A percentile compares a stretch with the other conserved stretches of the same genome.
These are phyloP conservation scores for Anisodus acutangulus DNA, from an alignment of 257 asterid genomes.

Conservation along the genomic window DNA sequence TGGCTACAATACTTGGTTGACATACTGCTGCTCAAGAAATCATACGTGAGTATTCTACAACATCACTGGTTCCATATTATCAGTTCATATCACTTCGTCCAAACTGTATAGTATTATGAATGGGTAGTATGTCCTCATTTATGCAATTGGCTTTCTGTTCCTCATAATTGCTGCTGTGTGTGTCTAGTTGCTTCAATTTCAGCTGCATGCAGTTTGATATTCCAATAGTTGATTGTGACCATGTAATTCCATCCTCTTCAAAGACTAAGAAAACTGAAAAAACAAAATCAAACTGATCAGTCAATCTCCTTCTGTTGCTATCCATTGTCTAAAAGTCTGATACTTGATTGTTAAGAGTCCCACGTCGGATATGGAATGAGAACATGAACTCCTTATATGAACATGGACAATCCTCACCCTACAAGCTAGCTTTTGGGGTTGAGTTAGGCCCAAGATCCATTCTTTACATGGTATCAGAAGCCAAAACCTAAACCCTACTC, in stretches of 20 bases:
- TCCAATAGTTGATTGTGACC: neutral
- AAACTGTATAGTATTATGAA: neutral
- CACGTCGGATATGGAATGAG: no score
- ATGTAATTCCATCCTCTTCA: neutral
- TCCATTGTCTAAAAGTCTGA: neutral
- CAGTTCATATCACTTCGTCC: neutral
- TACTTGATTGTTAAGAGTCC: neutral
- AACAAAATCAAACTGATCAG: neutral
- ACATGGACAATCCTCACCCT: no score
- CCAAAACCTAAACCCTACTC: no score
- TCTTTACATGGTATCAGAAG: no score
- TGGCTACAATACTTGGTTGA: slow-evolving; percentile 94
- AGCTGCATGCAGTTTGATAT: slow-evolving; percentile 15
- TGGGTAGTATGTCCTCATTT: slow-evolving; percentile 14
- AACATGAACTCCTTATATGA: no score
- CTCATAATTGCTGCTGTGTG: neutral
- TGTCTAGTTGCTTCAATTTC: neutral
- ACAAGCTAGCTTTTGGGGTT: no score
- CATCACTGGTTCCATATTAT: neutral
- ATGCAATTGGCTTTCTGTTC: slow-evolving; percentile 9
- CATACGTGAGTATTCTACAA: slow-evolving; percentile 66
- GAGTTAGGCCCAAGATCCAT: no score
- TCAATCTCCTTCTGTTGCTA: neutral
- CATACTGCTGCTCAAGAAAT: slow-evolving; percentile 74
- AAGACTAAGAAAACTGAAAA: neutral